Base-by-base conservation (phyloP, 208 protist species). In the Leishmania martiniquensis region DNA sequence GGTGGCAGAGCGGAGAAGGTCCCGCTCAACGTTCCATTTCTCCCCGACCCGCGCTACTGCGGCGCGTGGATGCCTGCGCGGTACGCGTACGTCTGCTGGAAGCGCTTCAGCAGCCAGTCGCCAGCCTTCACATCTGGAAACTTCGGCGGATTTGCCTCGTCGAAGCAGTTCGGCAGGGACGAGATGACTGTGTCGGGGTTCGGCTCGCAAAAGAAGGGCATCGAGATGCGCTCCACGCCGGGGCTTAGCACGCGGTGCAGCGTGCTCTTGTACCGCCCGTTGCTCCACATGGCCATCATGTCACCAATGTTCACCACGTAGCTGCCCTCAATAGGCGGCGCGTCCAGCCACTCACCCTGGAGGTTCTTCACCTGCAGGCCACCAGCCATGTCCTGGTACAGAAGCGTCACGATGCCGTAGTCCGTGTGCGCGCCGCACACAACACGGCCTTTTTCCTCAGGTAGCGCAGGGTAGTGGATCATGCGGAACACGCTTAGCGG, bases 251-350 rank as follows among this genome's bases (percentile, higher is more conserved):
- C 93, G 47, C 91, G 89, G 83, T 97, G 93, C 39, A 78, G 80
- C 0, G 90, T 95, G 72, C 87, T 91, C 78, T 87, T 88, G 86
- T 94, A 95, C 66, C 83, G 85, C 29, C 81, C 85, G 81, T 93
- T 93, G 78, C 90, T 97, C 91, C 88, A 93, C 87, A 91, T 91
- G 52, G 81, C 80, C 86, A 97, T 92, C 93, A 97, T 97, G 80
- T 97, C 93, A 12, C 93, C 93, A 77, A 96, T 95, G 82, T 96
- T 96, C 49, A 96, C 90, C 52, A 95, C 91, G 69, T 90, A 94
- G 51, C 89, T 92, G 49, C 82, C 86, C 54, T 78, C 65, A n/a
- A 96, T 49, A 37, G 86, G 79, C 25, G 89, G 81, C 29, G 80
- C 93, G 54, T 87, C 81, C 32, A 95, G 87, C 91, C 93, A 96